A percentile compares a stretch with the other conserved stretches of the same genome.
phyloP scores from a whole-genome alignment of 2,329 filamentous ascomycete species.

The Monosporascus sp. region DNA sequence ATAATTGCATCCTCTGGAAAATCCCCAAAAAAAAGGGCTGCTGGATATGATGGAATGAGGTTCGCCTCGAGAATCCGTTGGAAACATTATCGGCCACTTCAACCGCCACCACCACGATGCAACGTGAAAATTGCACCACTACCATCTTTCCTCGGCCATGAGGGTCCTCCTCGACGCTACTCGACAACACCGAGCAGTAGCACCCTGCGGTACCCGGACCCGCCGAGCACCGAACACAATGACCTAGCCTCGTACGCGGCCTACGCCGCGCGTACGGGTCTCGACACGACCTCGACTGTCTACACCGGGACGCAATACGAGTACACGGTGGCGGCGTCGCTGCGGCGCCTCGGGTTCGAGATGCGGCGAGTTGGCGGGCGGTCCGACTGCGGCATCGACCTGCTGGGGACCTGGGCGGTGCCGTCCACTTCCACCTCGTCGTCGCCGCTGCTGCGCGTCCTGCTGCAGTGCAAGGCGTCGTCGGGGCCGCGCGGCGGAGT shows the following conservation, averaged over 20 bases:
- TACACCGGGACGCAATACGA: slow-evolving; percentile 75
- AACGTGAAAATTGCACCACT: background rate
- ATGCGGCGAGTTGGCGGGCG: slow-evolving; percentile 61
- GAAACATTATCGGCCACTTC: slow-evolving; percentile 6
- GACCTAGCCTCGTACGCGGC: slow-evolving; percentile 60
- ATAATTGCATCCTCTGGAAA: too few relatives aligned
- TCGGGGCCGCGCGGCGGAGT: slow-evolving; percentile 35
- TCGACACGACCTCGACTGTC: slow-evolving; percentile 51
- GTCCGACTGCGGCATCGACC: slow-evolving; percentile 68
- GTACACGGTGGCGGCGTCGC: slow-evolving; percentile 56
- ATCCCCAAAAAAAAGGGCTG: too few relatives aligned
- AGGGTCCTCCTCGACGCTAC: background rate
- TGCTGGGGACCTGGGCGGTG: slow-evolving; percentile 65
- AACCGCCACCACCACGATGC: background rate
- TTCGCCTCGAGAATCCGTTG: slow-evolving; percentile 1
- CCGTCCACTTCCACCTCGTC: slow-evolving; percentile 29
- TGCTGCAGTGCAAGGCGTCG: slow-evolving; percentile 67
- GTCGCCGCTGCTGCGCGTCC: slow-evolving; percentile 36
- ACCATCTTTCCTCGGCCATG: background rate
- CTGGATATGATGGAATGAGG: slow-evolving; percentile 13
- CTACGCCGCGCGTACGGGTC: slow-evolving; percentile 52
- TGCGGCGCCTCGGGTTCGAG: slow-evolving; percentile 57
- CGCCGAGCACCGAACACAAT: slow-evolving; percentile 49
- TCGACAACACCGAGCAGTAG: background rate
- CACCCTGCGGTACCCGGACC: slow-evolving; percentile 36